phyloP scores from a whole-genome alignment of 257 asterid species.

The Thymus quinquecostatus region DNA sequence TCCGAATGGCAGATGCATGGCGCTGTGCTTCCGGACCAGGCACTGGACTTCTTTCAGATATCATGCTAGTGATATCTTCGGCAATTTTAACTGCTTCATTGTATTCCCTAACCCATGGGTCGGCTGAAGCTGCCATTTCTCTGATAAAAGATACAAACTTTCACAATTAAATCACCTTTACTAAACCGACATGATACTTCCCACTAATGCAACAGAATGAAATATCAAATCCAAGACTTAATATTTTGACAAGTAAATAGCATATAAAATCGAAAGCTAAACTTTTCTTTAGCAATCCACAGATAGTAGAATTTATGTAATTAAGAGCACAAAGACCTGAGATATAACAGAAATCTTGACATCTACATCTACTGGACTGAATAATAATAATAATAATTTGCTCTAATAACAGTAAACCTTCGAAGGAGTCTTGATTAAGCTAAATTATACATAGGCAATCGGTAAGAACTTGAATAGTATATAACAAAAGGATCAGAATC shows the following conservation, averaged over 20 bases:
- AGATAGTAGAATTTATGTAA: not conserved
- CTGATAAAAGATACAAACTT: conserved; percentile 52
- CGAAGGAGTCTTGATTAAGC: not conserved
- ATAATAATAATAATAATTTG: not conserved
- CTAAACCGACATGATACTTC: conserved; percentile 6
- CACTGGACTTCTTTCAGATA: conserved; percentile 75
- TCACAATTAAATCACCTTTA: conserved; percentile 12
- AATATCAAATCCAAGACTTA: conserved; percentile 11
- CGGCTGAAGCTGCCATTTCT: conserved; percentile 79
- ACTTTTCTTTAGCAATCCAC: not conserved
- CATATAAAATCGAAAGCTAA: not conserved
- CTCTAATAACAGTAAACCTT: not conserved
- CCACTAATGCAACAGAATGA: conserved; percentile 1
- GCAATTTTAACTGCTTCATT: conserved; percentile 88
- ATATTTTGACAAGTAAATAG: conserved; percentile 6
- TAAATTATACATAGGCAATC: conserved; percentile 1
- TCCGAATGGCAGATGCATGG: conserved; percentile 79
- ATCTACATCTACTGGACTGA: not conserved
- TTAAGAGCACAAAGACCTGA: not conserved
- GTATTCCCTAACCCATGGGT: conserved; percentile 92
- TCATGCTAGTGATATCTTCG: conserved; percentile 83
- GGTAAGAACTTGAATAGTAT: not conserved
- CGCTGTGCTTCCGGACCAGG: conserved; percentile 77
- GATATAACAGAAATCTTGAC: not conserved
- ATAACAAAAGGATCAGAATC: not conserved